Evolutionary conservation across 371 early-diverging fungal species (phyloP), one percentile per base, ranked within the genome.

Genomic region (Phascolomyces articulosus): DNA sequence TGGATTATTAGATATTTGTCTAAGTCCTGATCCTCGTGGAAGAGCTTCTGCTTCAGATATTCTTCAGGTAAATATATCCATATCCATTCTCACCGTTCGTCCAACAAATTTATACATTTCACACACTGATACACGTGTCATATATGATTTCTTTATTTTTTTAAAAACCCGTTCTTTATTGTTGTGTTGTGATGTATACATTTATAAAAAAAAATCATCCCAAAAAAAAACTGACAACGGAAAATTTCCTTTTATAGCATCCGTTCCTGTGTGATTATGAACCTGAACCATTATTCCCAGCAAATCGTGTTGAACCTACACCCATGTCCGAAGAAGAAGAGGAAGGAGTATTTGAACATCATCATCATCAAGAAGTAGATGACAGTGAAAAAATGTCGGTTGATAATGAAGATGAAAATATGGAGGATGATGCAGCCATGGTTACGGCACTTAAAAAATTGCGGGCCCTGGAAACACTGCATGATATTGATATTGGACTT

Each of bases 191-290:
- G n/a, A n/a, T n/a, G n/a, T n/a, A n/a, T 31, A 31, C 31, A 10
- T 10, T 10, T 10, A 31, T 10, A 31, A 31, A 31, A 31, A 31
- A 31, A 31, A 31, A 31, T 6, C 10, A 31, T 9, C 18, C 13
- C 16, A 16, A 41, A 41, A 41, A 9, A n/a, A 41, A 31, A 23
- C 15, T 62, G 34, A 38, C 55, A 54, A 41, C 59, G 28, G n/a
- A 31, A 63, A 26, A 31, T 60, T 49, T 34, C 59, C 48, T 48
- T 16, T 27, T 64, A 18, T 66, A 77, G 72, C 80, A 77, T 55
- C 77, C 77, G 34, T 80, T 80, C 57, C 55, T 80, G 51, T 66
- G 65, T 48, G 74, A 71, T 53, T 77, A 75, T 62, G 70, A 77
- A 34, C 75, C 73, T 16, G 78, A 80, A 48, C 62, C 71, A 28